phyloP scores from a whole-genome alignment of 1,139 yeast genomes.

The Yamadazyma trypodendri region DNA sequence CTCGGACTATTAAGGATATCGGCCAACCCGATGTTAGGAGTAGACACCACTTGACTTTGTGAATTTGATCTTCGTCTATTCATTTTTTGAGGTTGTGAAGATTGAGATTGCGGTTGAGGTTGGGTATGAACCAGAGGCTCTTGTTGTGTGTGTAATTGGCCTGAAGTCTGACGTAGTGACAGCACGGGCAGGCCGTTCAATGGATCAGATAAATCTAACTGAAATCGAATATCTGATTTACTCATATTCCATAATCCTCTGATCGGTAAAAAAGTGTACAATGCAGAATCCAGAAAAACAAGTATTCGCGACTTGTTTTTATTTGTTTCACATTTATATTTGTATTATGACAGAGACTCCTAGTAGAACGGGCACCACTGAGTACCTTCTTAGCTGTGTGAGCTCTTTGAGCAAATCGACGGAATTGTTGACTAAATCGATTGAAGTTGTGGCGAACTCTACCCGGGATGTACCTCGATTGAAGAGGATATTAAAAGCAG shows the following conservation, averaged over 20 bases:
- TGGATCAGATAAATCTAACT: constrained; percentile 15
- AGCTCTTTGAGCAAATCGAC: constrained; percentile 32
- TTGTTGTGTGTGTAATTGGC: not conserved
- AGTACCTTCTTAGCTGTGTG: constrained; percentile 26
- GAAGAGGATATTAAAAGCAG: constrained; percentile 31
- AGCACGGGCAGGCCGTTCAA: not conserved
- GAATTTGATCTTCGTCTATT: constrained; percentile 37
- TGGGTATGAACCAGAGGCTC: not conserved
- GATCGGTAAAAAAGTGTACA: constrained; percentile 3
- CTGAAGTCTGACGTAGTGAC: not conserved
- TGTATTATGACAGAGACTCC: constrained; percentile 3
- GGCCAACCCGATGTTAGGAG: constrained; percentile 11
- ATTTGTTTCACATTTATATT: not conserved
- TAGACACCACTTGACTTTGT: constrained; percentile 17
- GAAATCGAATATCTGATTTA: constrained; percentile 20
- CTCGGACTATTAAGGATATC: not conserved
- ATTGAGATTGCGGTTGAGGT: not conserved
- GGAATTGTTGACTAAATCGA: constrained; percentile 29
- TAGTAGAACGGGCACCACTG: constrained; percentile 7
- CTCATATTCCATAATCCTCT: constrained; percentile 12
- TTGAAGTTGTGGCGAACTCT: constrained; percentile 28
- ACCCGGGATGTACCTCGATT: constrained; percentile 36
- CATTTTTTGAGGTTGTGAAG: not conserved
- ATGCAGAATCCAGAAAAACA: not conserved
- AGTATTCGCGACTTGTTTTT: constrained; percentile 2